Percentiles rank a stretch among this genome's conserved stretches.
Evolutionary conservation across 139 green algal genomes (phyloP).

Genomic region (Diplosphaera chodatii): DNA sequence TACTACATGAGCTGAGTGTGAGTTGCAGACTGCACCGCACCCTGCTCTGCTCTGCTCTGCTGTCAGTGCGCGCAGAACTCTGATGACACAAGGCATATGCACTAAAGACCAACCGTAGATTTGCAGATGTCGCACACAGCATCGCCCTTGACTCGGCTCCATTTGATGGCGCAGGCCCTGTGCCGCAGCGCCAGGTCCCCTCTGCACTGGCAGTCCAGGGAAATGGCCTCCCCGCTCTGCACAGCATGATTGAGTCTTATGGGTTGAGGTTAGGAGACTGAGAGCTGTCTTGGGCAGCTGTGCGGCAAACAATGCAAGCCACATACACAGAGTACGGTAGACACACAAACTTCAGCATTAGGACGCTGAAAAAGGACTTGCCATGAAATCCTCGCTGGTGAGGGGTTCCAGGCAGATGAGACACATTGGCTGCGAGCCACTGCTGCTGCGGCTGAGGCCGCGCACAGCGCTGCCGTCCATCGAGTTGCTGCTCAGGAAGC

Average conservation of each 20-base stretch:
- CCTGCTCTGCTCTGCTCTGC: no score
- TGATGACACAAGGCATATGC: no score
- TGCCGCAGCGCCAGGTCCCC: conserved; percentile 77
- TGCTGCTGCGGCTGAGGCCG: neutral
- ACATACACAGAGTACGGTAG: no score
- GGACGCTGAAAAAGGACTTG: neutral
- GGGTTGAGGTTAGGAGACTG: no score
- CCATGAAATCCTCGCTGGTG: conserved; percentile 40
- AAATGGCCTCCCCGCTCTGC: conserved; percentile 61
- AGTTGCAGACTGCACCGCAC: no score
- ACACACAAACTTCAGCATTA: no score
- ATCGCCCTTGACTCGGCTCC: conserved; percentile 63
- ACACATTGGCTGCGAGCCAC: conserved; percentile 32
- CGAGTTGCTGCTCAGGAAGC: neutral
- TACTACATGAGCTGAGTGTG: no score
- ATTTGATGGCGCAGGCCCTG: conserved; percentile 71
- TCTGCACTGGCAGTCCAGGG: conserved; percentile 65
- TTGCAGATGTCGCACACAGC: conserved; percentile 69
- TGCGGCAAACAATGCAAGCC: no score
- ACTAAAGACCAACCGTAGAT: conserved; percentile 10
- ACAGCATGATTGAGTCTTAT: conserved; percentile 40
- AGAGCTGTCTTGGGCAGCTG: no score
- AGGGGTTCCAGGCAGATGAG: conserved; percentile 79
- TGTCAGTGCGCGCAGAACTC: no score
- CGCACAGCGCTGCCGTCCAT: neutral